Conservation (phyloP, 2,329 filamentous ascomycete genomes). For the Alternaria hordeiaustralica region DNA sequence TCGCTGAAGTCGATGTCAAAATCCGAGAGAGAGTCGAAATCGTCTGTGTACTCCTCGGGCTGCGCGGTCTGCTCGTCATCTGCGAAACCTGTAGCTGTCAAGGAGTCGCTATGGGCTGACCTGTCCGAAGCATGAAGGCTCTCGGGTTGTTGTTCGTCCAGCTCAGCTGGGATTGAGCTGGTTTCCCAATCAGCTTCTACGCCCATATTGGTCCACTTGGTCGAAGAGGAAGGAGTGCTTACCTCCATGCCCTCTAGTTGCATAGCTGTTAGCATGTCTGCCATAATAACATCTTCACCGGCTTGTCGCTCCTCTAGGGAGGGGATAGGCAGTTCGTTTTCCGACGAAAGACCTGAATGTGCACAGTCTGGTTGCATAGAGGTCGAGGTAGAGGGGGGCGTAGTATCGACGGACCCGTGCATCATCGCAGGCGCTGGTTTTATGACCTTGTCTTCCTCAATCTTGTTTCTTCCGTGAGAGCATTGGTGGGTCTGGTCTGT, state of each 20-base stretch:
- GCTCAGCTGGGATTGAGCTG: not conserved
- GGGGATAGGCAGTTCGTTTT: not conserved
- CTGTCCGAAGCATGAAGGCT: not conserved
- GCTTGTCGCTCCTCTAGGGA: not conserved
- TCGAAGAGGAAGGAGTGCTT: not conserved
- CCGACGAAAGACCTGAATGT: too few relatives aligned
- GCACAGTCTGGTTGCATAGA: not conserved
- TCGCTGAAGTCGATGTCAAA: not conserved
- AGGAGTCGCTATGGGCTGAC: not conserved
- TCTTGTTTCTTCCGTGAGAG: not conserved
- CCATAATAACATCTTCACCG: not conserved
- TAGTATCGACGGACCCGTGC: not conserved
- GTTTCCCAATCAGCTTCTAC: not conserved
- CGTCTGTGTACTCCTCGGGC: not conserved
- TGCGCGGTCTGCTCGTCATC: not conserved
- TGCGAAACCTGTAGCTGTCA: not conserved
- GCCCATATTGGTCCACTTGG: not conserved
- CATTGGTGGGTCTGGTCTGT: not conserved
- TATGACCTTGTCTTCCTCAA: not conserved
- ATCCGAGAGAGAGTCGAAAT: not conserved
- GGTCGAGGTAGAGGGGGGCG: too few relatives aligned
- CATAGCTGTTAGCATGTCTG: not conserved
- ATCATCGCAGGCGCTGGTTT: not conserved
- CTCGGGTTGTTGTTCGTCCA: not conserved
- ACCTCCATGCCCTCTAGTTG: not conserved